Conservation (phyloP, 1,139 yeast genomes). For the Pneumocystis canis region DNA sequence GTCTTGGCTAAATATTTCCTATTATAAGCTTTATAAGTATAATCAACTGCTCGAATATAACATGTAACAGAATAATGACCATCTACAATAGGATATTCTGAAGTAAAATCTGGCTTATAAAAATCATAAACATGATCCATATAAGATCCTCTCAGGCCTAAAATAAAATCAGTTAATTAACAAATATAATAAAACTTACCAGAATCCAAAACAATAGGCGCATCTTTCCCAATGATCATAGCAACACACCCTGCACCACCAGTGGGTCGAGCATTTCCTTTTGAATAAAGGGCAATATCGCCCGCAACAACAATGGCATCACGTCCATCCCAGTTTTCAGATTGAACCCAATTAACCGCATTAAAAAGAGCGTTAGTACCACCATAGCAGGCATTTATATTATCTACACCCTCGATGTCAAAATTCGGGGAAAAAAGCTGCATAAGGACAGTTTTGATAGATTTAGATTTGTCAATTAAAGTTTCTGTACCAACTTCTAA, state of each 20-base stretch:
- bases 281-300: constrained; percentile 92
- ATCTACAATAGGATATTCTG: constrained; percentile 94
- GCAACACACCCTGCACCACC: constrained; percentile 99
- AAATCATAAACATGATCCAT: constrained; percentile 22
- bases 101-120: constrained; percentile 72
- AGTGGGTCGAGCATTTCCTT: constrained; percentile 98
- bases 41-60: constrained; percentile 85
- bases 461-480: constrained; percentile 87
- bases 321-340: constrained; percentile 96
- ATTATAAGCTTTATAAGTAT: constrained; percentile 70
- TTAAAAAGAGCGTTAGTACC: constrained; percentile 93
- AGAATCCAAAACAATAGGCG: constrained; percentile 84
- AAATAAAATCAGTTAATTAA: constrained; percentile 60
- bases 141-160: constrained; percentile 34
- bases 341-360: constrained; percentile 90
- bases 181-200: constrained; percentile 48
- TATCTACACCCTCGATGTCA: constrained; percentile 94
- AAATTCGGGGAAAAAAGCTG: constrained; percentile 59
- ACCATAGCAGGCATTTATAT: constrained; percentile 95
- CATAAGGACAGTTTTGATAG: constrained; percentile 91
- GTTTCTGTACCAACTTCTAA: constrained; percentile 99
- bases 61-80: constrained; percentile 93
- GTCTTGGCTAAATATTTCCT: constrained; percentile 48
- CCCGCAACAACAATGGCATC: constrained; percentile 95
- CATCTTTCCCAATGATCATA: constrained; percentile 88